Conservation (phyloP, 208 protist genomes). For the Lotmaria passim region DNA sequence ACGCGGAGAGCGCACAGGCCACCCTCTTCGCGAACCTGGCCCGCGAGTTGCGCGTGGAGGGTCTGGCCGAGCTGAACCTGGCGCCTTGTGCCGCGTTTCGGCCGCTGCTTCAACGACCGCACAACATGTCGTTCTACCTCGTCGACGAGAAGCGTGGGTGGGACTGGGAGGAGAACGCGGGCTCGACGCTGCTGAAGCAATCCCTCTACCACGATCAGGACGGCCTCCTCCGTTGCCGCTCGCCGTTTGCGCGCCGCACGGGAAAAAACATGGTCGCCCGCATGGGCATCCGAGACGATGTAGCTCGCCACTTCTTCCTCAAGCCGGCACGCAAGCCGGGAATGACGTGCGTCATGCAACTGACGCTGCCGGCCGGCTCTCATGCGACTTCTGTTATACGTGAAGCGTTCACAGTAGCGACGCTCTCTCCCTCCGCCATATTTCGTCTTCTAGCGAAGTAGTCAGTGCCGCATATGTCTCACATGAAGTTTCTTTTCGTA, state of each 20-base stretch:
- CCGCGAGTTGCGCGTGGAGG: constrained; percentile 62
- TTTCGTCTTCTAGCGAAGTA: constrained; percentile 35
- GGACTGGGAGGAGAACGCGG: constrained; percentile 71
- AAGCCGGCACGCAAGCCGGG: constrained; percentile 72
- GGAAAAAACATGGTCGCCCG: constrained; percentile 69
- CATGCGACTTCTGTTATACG: constrained; percentile 70
- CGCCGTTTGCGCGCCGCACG: constrained; percentile 53
- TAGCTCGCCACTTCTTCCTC: constrained; percentile 66
- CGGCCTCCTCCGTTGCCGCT: constrained; percentile 66
- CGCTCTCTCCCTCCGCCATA: constrained; percentile 69
- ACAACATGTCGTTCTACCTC: constrained; percentile 53
- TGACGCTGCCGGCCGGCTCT: constrained; percentile 67
- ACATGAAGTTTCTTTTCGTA: neutral
- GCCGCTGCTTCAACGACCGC: constrained; percentile 48
- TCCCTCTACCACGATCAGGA: constrained; percentile 76
- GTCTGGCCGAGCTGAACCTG: constrained; percentile 53
- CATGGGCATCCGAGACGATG: constrained; percentile 59
- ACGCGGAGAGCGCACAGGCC: constrained; percentile 1
- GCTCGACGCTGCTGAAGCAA: constrained; percentile 37
- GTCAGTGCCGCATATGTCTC: too few species aligned
- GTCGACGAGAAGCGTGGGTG: constrained; percentile 72
- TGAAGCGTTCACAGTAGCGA: constrained; percentile 77
- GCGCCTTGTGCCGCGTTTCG: constrained; percentile 65
- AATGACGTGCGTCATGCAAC: constrained; percentile 71
- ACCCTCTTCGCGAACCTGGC: constrained; percentile 43